Evolutionary conservation across 192 early-diverging fungal genomes (phyloP).

Genomic region (Rhizophlyctis rosea): DNA sequence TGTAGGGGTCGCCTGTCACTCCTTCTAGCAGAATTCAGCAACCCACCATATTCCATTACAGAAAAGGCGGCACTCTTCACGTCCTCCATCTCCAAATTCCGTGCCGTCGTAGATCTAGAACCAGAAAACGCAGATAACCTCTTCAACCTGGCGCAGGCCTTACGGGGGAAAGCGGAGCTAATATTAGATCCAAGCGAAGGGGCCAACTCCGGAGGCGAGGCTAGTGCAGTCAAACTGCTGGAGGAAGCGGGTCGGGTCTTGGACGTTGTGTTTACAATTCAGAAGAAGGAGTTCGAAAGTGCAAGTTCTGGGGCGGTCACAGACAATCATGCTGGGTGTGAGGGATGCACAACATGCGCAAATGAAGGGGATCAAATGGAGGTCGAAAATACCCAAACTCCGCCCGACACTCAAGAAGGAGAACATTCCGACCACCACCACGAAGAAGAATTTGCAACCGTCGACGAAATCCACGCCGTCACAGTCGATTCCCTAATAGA

Average conservation of each 20-base stretch:
- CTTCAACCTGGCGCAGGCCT: constrained; percentile 69
- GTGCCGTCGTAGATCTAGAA: constrained; percentile 44
- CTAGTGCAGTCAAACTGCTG: constrained; percentile 30
- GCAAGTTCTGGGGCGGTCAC: background rate
- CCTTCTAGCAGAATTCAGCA: constrained; percentile 49
- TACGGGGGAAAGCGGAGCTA: constrained; percentile 56
- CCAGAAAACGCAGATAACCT: constrained; percentile 57
- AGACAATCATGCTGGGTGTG: constrained; percentile 4
- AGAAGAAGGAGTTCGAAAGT: constrained; percentile 9
- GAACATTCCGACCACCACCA: constrained; percentile 8
- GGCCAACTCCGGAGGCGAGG: constrained; percentile 46
- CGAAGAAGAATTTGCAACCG: background rate
- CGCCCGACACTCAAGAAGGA: constrained; percentile 16
- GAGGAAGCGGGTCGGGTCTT: constrained; percentile 33
- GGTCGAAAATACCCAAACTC: constrained; percentile 11
- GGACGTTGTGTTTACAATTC: constrained; percentile 20
- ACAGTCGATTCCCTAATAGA: constrained; percentile 31
- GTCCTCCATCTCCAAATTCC: constrained; percentile 51
- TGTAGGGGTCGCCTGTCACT: constrained; percentile 52
- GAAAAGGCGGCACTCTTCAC: constrained; percentile 48
- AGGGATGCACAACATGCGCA: constrained; percentile 5
- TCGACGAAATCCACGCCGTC: constrained; percentile 12
- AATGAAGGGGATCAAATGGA: background rate
- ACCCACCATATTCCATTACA: constrained; percentile 41
- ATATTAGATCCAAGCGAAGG: constrained; percentile 41